Evolutionary conservation across 1,284 basidiomycete genomes (phyloP).

Genomic region (Moniliella sp.): DNA sequence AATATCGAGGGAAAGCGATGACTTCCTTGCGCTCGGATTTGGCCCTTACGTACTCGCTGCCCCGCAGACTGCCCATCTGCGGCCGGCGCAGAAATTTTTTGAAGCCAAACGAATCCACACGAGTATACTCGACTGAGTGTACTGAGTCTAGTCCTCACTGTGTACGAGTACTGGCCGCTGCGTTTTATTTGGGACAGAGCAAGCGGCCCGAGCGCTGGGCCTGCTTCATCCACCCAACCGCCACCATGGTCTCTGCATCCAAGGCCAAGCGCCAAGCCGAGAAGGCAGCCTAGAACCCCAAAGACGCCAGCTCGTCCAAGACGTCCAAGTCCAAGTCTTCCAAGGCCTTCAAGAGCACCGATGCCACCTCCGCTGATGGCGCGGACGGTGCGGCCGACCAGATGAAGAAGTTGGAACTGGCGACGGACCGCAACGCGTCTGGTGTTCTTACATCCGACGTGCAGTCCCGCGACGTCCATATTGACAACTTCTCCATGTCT

Average conservation of each 20-base stretch:
- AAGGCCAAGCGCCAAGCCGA: constrained; percentile 34
- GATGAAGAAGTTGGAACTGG: constrained; percentile 31
- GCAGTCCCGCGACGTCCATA: constrained; percentile 87
- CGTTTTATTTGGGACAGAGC: too few species aligned
- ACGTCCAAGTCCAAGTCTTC: constrained; percentile 10
- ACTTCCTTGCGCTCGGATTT: too few species aligned
- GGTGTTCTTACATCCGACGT: constrained; percentile 80
- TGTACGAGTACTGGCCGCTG: too few species aligned
- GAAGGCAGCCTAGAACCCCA: constrained; percentile 29
- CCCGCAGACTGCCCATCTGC: too few species aligned
- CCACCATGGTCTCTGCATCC: constrained; percentile 33
- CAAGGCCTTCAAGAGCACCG: constrained; percentile 11
- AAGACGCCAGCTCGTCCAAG: constrained; percentile 19
- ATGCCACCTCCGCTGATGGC: constrained; percentile 6
- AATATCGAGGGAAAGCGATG: too few species aligned
- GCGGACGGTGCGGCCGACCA: constrained; percentile 9
- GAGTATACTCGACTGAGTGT: too few species aligned
- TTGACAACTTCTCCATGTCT: constrained; percentile 79
- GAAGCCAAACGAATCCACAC: too few species aligned
- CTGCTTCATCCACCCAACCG: too few species aligned
- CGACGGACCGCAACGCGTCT: constrained; percentile 30
- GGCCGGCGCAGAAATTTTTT: too few species aligned
- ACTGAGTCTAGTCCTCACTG: too few species aligned
- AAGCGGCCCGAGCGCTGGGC: too few species aligned
- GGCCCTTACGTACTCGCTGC: too few species aligned